These are phyloP conservation scores for Brassica napus DNA, from an alignment of 345 rosid genomes.

Conservation along the genomic window DNA sequence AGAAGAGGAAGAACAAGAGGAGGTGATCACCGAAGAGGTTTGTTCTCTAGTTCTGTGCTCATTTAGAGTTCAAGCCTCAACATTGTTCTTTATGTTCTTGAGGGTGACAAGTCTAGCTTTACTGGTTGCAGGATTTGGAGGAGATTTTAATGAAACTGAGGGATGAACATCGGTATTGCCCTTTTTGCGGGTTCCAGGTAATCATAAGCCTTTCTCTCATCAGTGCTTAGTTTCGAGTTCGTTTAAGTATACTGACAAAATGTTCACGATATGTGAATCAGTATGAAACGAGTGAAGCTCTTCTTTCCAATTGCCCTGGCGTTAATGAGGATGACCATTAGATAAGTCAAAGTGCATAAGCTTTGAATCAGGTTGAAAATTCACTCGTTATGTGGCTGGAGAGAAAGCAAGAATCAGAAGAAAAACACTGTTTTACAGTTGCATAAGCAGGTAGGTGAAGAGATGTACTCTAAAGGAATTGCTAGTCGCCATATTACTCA, in stretches of 20 bases:
- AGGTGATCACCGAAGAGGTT: conserved; percentile 74
- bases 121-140: conserved; percentile 70
- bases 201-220: neutral
- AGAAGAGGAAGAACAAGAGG: conserved; percentile 77
- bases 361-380: conserved; percentile 1
- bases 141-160: conserved; percentile 69
- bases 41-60: conserved; percentile 11
- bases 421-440: conserved; percentile 1
- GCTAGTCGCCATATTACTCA: neutral
- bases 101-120: conserved; percentile 5
- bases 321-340: conserved; percentile 76
- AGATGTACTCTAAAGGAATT: neutral
- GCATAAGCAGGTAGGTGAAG: conserved; percentile 16
- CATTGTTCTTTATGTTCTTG: conserved; percentile 7
- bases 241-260: conserved; percentile 8
- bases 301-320: conserved; percentile 78
- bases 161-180: conserved; percentile 74
- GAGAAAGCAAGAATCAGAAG: conserved; percentile 19
- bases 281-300: conserved; percentile 58
- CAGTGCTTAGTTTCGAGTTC: neutral
- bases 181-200: conserved; percentile 85
- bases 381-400: conserved; percentile 9
- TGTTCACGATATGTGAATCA: neutral
- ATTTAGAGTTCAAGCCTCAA: neutral
- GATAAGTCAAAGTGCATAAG: conserved; percentile 18